Evolutionary conservation across 495 filamentous ascomycete genomes (phyloP).

Genomic region (Xylaria nigripes): DNA sequence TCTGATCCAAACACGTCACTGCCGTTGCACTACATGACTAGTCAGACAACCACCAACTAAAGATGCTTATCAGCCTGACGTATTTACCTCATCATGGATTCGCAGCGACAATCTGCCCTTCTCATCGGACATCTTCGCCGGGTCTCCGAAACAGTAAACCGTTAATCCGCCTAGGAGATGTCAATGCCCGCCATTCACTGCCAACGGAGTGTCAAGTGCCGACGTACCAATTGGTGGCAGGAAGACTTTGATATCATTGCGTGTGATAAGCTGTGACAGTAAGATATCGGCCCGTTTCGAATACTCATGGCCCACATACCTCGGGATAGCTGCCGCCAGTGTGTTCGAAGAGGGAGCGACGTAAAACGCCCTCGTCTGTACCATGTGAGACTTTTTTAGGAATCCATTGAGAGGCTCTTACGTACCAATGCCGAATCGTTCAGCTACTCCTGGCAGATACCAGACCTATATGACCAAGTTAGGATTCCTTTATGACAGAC

Average conservation of each 20-base stretch:
- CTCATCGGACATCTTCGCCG: slow-evolving; percentile 83
- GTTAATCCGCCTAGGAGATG: slow-evolving; percentile 68
- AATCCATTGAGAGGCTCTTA: slow-evolving; percentile 1
- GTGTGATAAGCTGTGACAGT: slow-evolving; percentile 64
- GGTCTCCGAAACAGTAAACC: slow-evolving; percentile 95
- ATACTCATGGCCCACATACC: slow-evolving; percentile 20
- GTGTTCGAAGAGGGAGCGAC: slow-evolving; percentile 85
- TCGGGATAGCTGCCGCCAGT: slow-evolving; percentile 90
- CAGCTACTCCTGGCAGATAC: slow-evolving; percentile 93
- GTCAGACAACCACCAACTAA: slow-evolving; percentile 19
- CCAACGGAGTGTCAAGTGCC: neutral
- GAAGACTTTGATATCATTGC: slow-evolving; percentile 91
- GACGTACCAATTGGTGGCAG: slow-evolving; percentile 72
- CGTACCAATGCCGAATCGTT: slow-evolving; percentile 82
- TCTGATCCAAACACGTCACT: slow-evolving; percentile 98
- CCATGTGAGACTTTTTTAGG: neutral
- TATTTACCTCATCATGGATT: slow-evolving; percentile 75
- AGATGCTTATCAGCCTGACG: neutral
- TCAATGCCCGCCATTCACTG: slow-evolving; percentile 22
- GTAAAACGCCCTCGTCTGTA: slow-evolving; percentile 73
- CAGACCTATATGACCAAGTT: slow-evolving; percentile 48
- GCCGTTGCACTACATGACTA: slow-evolving; percentile 63
- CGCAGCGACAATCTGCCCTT: slow-evolving; percentile 78
- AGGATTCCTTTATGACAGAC: neutral
- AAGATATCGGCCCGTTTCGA: slow-evolving; percentile 17